Evolutionary conservation across 2,329 filamentous ascomycete genomes (phyloP), one percentile per base, ranked within the genome.

Genomic region (Exophiala aquamarina): DNA sequence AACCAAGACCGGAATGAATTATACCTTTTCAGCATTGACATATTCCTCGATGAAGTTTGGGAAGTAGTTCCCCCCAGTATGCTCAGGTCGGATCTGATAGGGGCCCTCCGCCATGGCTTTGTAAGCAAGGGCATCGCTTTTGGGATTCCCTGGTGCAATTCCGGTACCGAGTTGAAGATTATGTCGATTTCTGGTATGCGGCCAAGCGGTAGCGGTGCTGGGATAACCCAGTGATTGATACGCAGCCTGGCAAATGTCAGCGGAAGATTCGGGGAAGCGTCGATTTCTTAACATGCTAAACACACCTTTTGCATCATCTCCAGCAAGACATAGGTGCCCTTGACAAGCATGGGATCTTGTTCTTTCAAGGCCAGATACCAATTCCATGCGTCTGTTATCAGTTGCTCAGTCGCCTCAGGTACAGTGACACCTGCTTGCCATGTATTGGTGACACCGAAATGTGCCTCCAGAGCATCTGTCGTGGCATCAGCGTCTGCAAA

Each of bases 241-340:
- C 5, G 41, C 47, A 18, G 47, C 40, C 47, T 49, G 13, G 19
- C 4, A 26, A 26, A n/a, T n/a, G n/a, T n/a, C n/a, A n/a, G n/a
- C 17, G 10, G 11, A 23, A n/a, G 33, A 17, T 13, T 23, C 36
- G n/a, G 5, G 11, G 11, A 13, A 18, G 15, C 39, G n/a, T 33
- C 15, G 19, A 38, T n/a, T n/a, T n/a, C n/a, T n/a, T n/a, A n/a
- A n/a, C n/a, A n/a, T n/a, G 33, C 11, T 20, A 4, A 11, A 34
- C 34, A 39, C 19, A 44, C 47, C 41, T 49, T 49, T 23, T 49
- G 47, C 47, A 49, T 49, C n/a, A 49, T 31, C 18, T 49, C 47
- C 33, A 44, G 39, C 18, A 49, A 36, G 1, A 49, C 47, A 26
- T 49, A 49, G 15, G 47, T 49, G 19, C 47, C 41, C 40, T 38